Conservation (phyloP, 179 eudicot genomes). For the Pouteria campechiana region DNA sequence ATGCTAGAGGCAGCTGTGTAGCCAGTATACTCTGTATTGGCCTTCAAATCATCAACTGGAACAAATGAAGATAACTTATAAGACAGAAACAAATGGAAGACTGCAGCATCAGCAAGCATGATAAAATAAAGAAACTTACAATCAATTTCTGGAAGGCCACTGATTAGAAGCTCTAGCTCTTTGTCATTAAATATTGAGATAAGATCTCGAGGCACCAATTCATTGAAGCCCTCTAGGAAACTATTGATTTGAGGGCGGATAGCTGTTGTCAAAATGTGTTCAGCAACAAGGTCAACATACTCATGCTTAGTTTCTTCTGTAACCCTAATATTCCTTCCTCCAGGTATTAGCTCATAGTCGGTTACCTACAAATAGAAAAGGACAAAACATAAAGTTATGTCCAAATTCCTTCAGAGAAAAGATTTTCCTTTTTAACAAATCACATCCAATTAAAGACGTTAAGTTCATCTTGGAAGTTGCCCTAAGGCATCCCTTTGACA, state of each 20-base stretch:
- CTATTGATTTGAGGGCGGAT: slow-evolving; percentile 98
- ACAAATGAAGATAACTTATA: background rate
- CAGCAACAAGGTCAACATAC: slow-evolving; percentile 97
- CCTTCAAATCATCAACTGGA: slow-evolving; percentile 96
- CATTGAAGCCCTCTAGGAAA: slow-evolving; percentile 85
- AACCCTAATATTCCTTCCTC: slow-evolving; percentile 92
- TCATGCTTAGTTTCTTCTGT: slow-evolving; percentile 98
- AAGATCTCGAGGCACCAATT: slow-evolving; percentile 78
- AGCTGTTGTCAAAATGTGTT: slow-evolving; percentile 93
- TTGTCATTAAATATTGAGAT: slow-evolving; percentile 91
- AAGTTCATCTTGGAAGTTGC: too few species aligned
- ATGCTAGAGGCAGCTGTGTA: slow-evolving; percentile 68
- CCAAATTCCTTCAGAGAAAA: too few species aligned
- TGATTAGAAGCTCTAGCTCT: slow-evolving; percentile 94
- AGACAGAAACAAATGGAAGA: too few species aligned
- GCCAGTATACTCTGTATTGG: slow-evolving; percentile 89
- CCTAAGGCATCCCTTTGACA: too few species aligned
- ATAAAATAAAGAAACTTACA: slow-evolving; percentile 37
- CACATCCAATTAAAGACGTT: too few species aligned
- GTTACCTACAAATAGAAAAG: slow-evolving; percentile 47
- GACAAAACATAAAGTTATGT: background rate
- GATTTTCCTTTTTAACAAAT: too few species aligned
- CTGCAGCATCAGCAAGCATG: background rate
- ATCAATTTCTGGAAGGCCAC: slow-evolving; percentile 98
- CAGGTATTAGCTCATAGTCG: slow-evolving; percentile 95